Evolutionary conservation across 2,329 filamentous ascomycete species (phyloP), one percentile per base, ranked within the genome.

Genomic region (Pseudogymnoascus sp.): DNA sequence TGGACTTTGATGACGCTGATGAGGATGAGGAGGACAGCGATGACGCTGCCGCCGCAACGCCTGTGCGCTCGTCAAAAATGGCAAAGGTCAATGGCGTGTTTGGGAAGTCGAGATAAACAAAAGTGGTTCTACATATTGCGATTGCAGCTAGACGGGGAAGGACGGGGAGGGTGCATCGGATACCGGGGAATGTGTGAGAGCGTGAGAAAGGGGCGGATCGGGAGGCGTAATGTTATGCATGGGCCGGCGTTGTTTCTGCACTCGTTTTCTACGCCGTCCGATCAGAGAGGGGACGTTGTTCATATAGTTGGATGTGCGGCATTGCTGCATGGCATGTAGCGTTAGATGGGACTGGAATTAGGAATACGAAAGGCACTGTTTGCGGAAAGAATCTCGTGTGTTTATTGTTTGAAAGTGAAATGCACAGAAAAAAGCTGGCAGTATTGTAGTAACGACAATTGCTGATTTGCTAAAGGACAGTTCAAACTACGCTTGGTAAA

Each of bases 1-100:
- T 78, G 5, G 77, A 77, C 66, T 78, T 79, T 44, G 78, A 78
- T 46, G 76, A 78, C 38, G 67, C 77, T 34, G 78, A 79, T 62
- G 76, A 73, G 25, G 77, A 76, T 16, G 71, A 73, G 2, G 78
- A 77, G 4, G 77, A 75, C 56, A 79, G 77, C 66, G 78, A 80
- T 62, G 77, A 78, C 64, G 74, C 65, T 50, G 67, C 65, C 28
- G 67, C 65, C 11, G 65, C 66, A 1, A 53, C 46, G 25, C 46
- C 46, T 2, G 46, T n/a, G 8, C 46, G 46, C 46, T 53, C 46
- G 10, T 53, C 46, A 31, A 53, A 53, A 53, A 53, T 53, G 46
- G 23, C 46, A 28, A 53, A 31, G 46, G 14, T 53, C 46, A 53
- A 53, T n/a, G 46, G 46, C 14, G 10, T 53, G 46, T 53, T 53